Evolutionary conservation across 306 rosid species (phyloP).

Genomic region (Malus fusca): DNA sequence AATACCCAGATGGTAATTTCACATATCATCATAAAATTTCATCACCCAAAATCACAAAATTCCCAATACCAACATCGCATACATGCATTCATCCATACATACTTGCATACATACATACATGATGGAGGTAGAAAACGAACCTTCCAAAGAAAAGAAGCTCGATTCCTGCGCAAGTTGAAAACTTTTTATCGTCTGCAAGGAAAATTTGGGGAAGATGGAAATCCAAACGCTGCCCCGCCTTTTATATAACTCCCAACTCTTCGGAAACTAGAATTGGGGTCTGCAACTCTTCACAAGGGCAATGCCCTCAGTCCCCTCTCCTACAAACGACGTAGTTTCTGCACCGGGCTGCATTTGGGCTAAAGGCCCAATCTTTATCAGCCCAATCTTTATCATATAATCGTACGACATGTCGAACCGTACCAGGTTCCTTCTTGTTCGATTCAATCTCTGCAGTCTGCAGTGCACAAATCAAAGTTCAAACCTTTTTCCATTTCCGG

Average conservation of each 20-base stretch:
- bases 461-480: neutral
- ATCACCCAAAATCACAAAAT: neutral
- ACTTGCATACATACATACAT: neutral
- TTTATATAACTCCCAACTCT: neutral
- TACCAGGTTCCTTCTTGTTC: neutral
- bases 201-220: neutral
- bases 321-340: slow-evolving; percentile 5
- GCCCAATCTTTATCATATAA: neutral
- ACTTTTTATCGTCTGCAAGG: neutral
- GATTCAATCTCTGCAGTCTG: neutral
- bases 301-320: neutral
- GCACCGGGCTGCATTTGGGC: neutral
- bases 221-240: neutral
- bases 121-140: slow-evolving; percentile 14
- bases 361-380: neutral
- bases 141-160: slow-evolving; percentile 8
- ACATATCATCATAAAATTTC: neutral
- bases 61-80: neutral
- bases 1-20: slow-evolving; percentile 2
- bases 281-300: neutral
- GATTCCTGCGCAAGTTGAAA: slow-evolving; percentile 6
- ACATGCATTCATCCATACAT: neutral
- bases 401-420: neutral
- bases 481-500: neutral
- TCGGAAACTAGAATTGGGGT: slow-evolving; percentile 22